These are phyloP conservation scores for Globisporangium takayamanum DNA, from an alignment of 352 stramenopile species.

Conservation along the genomic window DNA sequence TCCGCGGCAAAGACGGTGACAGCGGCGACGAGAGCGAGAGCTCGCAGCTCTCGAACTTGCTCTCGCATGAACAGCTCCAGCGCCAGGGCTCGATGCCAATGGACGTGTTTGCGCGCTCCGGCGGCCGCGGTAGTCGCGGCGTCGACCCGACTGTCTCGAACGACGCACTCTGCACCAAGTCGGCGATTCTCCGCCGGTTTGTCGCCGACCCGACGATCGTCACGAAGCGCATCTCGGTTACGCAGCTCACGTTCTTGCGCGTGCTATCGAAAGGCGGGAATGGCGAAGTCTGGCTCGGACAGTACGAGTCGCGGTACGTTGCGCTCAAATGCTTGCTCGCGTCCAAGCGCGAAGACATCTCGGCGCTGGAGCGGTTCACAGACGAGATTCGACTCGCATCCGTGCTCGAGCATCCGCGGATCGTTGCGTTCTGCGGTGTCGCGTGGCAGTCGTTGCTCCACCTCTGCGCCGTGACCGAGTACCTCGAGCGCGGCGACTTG, in stretches of 20 bases:
- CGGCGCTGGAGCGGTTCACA: conserved; percentile 64
- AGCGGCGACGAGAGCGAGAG: conserved; percentile 20
- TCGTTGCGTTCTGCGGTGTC: conserved; percentile 76
- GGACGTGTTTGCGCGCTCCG: conserved; percentile 37
- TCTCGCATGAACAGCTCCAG: conserved; percentile 13
- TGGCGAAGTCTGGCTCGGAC: conserved; percentile 76
- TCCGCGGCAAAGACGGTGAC: conserved; percentile 17
- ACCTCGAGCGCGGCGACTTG: conserved; percentile 69
- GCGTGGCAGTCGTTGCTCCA: conserved; percentile 75
- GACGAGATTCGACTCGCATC: conserved; percentile 81
- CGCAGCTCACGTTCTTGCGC: conserved; percentile 63
- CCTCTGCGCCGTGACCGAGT: conserved; percentile 74
- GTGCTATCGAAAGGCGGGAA: conserved; percentile 72
- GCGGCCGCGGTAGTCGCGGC: conserved; percentile 21
- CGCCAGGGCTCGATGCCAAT: conserved; percentile 25
- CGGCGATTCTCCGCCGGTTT: conserved; percentile 44
- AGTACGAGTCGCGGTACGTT: conserved; percentile 67
- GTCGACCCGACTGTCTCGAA: conserved; percentile 52
- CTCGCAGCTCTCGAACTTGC: conserved; percentile 28
- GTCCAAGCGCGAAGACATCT: conserved; percentile 50
- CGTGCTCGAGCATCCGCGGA: conserved; percentile 68
- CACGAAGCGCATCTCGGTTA: conserved; percentile 70
- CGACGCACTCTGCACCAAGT: conserved; percentile 56
- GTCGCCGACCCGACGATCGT: conserved; percentile 63
- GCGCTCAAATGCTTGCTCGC: conserved; percentile 75